phyloP scores from a whole-genome alignment of 345 rosid genomes.

The Eucalyptus globulus region DNA sequence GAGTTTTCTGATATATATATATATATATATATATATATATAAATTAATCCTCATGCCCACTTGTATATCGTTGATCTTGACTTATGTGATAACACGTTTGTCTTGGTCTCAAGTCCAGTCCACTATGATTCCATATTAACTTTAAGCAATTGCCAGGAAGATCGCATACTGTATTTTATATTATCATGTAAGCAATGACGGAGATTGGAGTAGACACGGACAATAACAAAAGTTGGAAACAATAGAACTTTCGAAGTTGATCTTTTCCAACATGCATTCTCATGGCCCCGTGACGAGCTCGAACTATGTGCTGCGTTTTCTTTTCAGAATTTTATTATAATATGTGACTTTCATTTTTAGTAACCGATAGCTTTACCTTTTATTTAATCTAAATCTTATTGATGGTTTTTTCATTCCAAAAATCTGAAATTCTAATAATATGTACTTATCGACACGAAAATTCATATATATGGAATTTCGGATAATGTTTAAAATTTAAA shows the following conservation, averaged over 20 bases:
- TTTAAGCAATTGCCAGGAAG: not conserved
- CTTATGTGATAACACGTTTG: not conserved
- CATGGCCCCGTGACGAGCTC: not conserved
- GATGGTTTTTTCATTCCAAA: too few relatives aligned
- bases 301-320: not conserved
- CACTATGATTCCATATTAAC: not conserved
- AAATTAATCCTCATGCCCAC: not conserved
- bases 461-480: too few relatives aligned
- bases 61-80: not conserved
- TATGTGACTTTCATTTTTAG: not conserved
- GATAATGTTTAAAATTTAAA: too few relatives aligned
- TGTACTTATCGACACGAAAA: too few relatives aligned
- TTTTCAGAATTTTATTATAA: too few relatives aligned
- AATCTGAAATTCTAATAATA: too few relatives aligned
- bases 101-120: not conserved
- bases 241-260: not conserved
- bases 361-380: too few relatives aligned
- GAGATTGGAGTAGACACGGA: not conserved
- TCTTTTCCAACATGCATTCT: not conserved
- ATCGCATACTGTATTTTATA: not conserved
- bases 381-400: too few relatives aligned
- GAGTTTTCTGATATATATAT: not conserved
- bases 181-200: not conserved
- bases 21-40: too few relatives aligned
- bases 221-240: not conserved